Evolutionary conservation across 2,329 filamentous ascomycete genomes (phyloP).

Genomic region (Diaporthe citri): DNA sequence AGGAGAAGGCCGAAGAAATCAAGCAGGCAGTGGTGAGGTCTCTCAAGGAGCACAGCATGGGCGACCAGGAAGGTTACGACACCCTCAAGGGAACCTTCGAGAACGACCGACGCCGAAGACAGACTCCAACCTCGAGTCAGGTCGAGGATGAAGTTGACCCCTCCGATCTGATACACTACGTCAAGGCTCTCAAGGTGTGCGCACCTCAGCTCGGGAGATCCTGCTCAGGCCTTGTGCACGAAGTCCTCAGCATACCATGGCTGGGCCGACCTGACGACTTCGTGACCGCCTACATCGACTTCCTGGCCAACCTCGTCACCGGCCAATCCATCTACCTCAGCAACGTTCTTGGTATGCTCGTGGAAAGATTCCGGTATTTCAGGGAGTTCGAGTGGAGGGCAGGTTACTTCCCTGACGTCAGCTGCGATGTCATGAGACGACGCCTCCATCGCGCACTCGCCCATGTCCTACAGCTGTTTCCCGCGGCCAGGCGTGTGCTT

Average conservation of each 20-base stretch:
- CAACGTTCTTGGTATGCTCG: conserved; percentile 82
- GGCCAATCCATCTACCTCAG: conserved; percentile 84
- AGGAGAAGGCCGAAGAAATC: conserved; percentile 67
- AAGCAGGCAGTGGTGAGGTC: conserved; percentile 68
- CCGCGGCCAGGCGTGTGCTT: conserved; percentile 79
- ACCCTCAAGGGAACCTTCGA: conserved; percentile 71
- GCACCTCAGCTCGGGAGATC: conserved; percentile 71
- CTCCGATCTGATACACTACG: conserved; percentile 70
- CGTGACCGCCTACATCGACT: conserved; percentile 75
- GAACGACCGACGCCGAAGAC: conserved; percentile 59
- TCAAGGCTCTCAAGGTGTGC: conserved; percentile 73
- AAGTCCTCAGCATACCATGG: conserved; percentile 73
- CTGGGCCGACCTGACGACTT: conserved; percentile 75
- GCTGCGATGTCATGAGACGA: conserved; percentile 73
- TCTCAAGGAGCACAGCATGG: conserved; percentile 67
- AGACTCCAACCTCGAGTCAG: conserved; percentile 46
- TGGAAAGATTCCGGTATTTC: conserved; percentile 77
- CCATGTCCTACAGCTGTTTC: conserved; percentile 84
- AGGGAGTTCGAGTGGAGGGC: conserved; percentile 61
- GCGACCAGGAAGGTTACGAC: conserved; percentile 72
- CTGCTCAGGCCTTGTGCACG: conserved; percentile 70
- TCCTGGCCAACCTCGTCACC: conserved; percentile 80
- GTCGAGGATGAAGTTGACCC: conserved; percentile 63
- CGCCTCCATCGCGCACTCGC: conserved; percentile 82
- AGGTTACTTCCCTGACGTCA: conserved; percentile 69